Percentiles rank a stretch among this genome's conserved stretches.
phyloP scores from a whole-genome alignment of 495 filamentous ascomycete species.

The Tetracladium setigerum region DNA sequence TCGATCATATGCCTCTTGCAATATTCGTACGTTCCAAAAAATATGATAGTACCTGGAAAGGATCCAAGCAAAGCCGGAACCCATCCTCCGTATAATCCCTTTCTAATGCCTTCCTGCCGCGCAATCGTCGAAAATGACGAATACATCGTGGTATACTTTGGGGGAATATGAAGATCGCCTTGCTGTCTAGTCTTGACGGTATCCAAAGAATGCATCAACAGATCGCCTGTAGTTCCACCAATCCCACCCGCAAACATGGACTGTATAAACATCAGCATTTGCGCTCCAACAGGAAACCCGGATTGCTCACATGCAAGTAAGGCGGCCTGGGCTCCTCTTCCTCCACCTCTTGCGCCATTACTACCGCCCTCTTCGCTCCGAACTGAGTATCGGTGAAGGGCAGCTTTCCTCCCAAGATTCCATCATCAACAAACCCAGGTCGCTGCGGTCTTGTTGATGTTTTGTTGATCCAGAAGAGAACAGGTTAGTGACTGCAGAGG shows the following conservation, averaged over 20 bases:
- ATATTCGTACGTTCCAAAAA: conserved; percentile 94
- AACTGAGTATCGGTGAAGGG: conserved; percentile 13
- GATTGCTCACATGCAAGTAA: conserved; percentile 54
- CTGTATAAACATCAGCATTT: conserved; percentile 36
- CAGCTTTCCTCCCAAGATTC: conserved; percentile 19
- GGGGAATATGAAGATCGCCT: conserved; percentile 84
- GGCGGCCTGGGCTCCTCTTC: conserved; percentile 49
- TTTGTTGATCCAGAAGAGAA: conserved; percentile 28
- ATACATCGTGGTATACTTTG: conserved; percentile 83
- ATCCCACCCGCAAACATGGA: conserved; percentile 90
- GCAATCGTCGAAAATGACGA: conserved; percentile 87
- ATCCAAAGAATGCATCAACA: conserved; percentile 98
- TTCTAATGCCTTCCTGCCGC: conserved; percentile 79
- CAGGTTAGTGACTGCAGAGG: conserved; percentile 35
- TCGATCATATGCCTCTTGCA: conserved; percentile 89
- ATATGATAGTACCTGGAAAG: conserved; percentile 88
- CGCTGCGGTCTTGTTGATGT: conserved; percentile 11
- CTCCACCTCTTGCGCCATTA: conserved; percentile 30
- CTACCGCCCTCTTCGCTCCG: conserved; percentile 14
- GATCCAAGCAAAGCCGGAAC: conserved; percentile 84
- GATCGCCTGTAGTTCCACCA: conserved; percentile 87
- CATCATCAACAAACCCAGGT: conserved; percentile 21
- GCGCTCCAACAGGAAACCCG: background rate
- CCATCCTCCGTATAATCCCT: conserved; percentile 91
- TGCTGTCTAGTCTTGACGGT: conserved; percentile 99